Conservation (phyloP, 2,329 filamentous ascomycete species). For the Chrysoporthe deuterocubensis region DNA sequence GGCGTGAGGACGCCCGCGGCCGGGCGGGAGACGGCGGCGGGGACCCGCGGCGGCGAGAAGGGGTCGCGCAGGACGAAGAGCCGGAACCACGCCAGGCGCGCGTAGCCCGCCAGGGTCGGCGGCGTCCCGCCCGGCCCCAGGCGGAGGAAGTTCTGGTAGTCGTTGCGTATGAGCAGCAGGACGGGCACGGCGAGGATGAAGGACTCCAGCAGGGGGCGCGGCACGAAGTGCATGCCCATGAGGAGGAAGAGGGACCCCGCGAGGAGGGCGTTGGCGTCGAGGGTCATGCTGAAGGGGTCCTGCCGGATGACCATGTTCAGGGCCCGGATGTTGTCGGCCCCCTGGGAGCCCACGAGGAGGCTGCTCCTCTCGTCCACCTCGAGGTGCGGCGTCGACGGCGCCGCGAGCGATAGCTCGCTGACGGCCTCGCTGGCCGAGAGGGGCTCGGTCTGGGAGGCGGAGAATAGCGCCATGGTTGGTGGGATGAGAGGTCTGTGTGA, state of each 20-base stretch:
- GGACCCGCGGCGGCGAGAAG: conserved; percentile 57
- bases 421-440: background rate
- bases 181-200: conserved; percentile 55
- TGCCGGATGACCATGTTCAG: conserved; percentile 52
- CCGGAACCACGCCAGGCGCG: conserved; percentile 73
- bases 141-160: conserved; percentile 76
- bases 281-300: conserved; percentile 56
- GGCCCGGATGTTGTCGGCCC: conserved; percentile 32
- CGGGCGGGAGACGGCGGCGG: conserved; percentile 53
- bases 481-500: background rate
- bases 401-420: background rate
- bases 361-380: background rate
- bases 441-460: conserved; percentile 14
- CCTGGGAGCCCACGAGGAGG: conserved; percentile 11
- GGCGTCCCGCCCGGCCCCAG: conserved; percentile 83
- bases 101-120: conserved; percentile 72
- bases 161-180: conserved; percentile 62
- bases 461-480: conserved; percentile 12
- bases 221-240: conserved; percentile 55
- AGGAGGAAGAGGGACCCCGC: conserved; percentile 51
- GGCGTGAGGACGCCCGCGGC: conserved; percentile 60
- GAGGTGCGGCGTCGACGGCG: background rate
- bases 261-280: conserved; percentile 55
- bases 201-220: conserved; percentile 51
- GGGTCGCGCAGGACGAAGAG: conserved; percentile 74